Base-by-base conservation (phyloP, 768 basidiomycete genomes). In the Mycena venus region DNA sequence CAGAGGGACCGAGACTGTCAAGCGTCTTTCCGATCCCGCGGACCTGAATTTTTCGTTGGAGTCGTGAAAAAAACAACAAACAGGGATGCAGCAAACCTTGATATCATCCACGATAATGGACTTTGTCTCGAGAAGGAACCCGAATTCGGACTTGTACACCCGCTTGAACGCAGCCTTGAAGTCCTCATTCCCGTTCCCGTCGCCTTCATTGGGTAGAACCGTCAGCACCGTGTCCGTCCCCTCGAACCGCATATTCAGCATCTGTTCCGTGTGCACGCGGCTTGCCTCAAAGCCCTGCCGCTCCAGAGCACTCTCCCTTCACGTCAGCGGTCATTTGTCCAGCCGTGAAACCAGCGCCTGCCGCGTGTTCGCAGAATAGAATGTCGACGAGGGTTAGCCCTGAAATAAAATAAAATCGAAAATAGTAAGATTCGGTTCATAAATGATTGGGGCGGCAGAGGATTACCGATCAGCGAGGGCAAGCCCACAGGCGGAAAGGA, bases 191-290 rank as follows among this genome's bases (percentile, higher is more conserved):
- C 88, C 91, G 76, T 92, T 88, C 0, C 87, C 89, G 25, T 87
- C 85, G 11, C 79, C 78, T 23, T 76, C 78, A 3, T 71, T 79
- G 0, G 93, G 91, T 15, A 96, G 85, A 14, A 96, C 90, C 96
- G 98, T 98, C 76, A 99, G 82, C 21, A 96, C 90, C 0, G 98
- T 99, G 83, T 98, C 96, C 0, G 95, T 97, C 4, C 96, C 96
- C 60, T 97, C 94, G 77, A 97, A 97, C 25, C 96, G 91, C 95
- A 96, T 96, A 79, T 96, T 96, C 53, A 96, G 85, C 92, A 94
- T 93, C 27, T 93, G 89, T 81, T 98, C 97, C 7, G 94, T 83
- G 65, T 88, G 86, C 61, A 98, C 89, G n/a, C 91, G 89, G 14
- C 90, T 85, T 12, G 87, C 91, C 78, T 91, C 90, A 80, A 98